A percentile compares a stretch with the other conserved stretches of the same genome.
Conservation (phyloP, 495 filamentous ascomycete genomes). For the Aspergillus haitiensis region DNA sequence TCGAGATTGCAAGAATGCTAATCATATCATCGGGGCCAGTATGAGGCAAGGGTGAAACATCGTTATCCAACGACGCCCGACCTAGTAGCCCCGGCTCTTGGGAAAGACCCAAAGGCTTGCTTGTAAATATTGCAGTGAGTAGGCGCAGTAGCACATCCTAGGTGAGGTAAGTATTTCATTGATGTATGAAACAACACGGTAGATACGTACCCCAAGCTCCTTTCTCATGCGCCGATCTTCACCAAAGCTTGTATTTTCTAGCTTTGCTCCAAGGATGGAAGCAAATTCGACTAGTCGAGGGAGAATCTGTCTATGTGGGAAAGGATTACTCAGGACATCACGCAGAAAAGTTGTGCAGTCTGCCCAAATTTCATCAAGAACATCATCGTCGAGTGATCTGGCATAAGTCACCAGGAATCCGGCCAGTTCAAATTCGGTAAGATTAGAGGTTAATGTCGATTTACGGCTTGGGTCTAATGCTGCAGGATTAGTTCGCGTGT, state of each 20-base stretch:
- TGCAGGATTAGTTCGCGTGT: slow-evolving; percentile 82
- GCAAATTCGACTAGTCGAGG: slow-evolving; percentile 86
- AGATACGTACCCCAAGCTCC: slow-evolving; percentile 75
- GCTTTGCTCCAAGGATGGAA: slow-evolving; percentile 84
- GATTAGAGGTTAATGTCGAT: slow-evolving; percentile 80
- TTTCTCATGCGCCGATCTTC: slow-evolving; percentile 92
- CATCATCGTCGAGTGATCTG: slow-evolving; percentile 87
- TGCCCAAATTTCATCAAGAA: slow-evolving; percentile 98
- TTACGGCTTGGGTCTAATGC: slow-evolving; percentile 77
- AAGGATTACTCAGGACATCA: slow-evolving; percentile 89
- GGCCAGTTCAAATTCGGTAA: slow-evolving; percentile 79
- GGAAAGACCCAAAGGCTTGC: slow-evolving; percentile 65
- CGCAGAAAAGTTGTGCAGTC: slow-evolving; percentile 90
- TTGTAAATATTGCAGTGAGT: slow-evolving; percentile 88
- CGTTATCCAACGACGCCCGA: slow-evolving; percentile 48
- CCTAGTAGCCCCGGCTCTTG: slow-evolving; percentile 44
- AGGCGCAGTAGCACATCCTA: slow-evolving; percentile 88
- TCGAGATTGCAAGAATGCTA: slow-evolving; percentile 71
- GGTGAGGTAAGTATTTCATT: slow-evolving; percentile 26
- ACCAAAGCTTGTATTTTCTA: slow-evolving; percentile 96
- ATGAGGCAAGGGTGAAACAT: slow-evolving; percentile 39
- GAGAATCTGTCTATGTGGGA: slow-evolving; percentile 89
- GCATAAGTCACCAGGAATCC: slow-evolving; percentile 88
- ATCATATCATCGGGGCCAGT: slow-evolving; percentile 72
- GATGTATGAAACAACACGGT: neutral